Evolutionary conservation across 768 basidiomycete genomes (phyloP).

Genomic region (Russula vinacea): DNA sequence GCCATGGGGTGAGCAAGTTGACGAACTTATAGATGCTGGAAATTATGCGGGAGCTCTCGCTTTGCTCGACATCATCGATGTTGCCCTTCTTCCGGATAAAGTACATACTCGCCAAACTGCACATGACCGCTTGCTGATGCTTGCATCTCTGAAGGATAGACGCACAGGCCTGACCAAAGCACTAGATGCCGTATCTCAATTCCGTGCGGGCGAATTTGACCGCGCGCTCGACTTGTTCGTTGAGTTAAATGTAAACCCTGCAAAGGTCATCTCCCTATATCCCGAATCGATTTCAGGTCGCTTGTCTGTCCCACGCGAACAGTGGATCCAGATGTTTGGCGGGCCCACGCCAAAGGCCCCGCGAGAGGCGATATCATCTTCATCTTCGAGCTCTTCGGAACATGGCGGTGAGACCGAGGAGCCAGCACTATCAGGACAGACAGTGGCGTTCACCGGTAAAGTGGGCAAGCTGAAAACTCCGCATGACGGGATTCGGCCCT

Average conservation of each 20-base stretch:
- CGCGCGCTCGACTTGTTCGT: constrained; percentile 84
- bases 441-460: constrained; percentile 38
- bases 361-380: constrained; percentile 33
- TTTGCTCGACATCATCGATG: constrained; percentile 68
- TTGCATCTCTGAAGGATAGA: constrained; percentile 43
- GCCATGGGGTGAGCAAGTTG: constrained; percentile 76
- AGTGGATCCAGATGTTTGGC: constrained; percentile 82
- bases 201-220: constrained; percentile 65
- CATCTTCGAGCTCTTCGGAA: constrained; percentile 20
- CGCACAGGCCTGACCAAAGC: constrained; percentile 59
- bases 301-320: constrained; percentile 60
- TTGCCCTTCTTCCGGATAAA: constrained; percentile 58
- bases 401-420: constrained; percentile 19
- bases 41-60: constrained; percentile 78
- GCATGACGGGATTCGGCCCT: constrained; percentile 51
- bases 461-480: constrained; percentile 53
- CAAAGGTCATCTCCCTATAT: constrained; percentile 89
- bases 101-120: constrained; percentile 35
- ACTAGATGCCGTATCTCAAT: constrained; percentile 76
- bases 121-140: background rate
- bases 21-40: constrained; percentile 70
- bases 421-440: constrained; percentile 3
- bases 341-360: constrained; percentile 47
- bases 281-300: constrained; percentile 78
- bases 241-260: constrained; percentile 86